Evolutionary conservation across 495 filamentous ascomycete genomes (phyloP), one percentile per base, ranked within the genome.

Genomic region (Haplographium delicatum): DNA sequence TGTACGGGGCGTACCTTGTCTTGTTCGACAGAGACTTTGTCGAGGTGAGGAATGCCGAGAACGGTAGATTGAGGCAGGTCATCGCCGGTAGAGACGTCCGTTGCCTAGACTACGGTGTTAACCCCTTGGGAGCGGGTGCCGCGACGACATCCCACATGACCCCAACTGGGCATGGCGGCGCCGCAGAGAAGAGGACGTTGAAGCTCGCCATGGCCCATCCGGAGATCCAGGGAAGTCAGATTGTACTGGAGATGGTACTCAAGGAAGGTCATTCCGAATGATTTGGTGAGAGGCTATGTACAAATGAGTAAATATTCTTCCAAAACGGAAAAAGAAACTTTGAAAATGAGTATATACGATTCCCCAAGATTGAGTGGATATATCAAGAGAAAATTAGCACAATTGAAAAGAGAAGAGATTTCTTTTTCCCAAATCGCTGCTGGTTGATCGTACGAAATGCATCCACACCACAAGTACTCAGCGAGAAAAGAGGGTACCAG

Each of bases 151-250:
- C 65, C 0, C 70, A 72, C 57, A 74, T 72, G 43, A 26, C 41
- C 6, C 25, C 45, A 3, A 24, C 26, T 16, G 47, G 47, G 1
- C 34, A 37, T 33, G 38, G 19, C 47, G 24, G 50, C 44, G 27
- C 31, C 49, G 44, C 59, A 51, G 39, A 58, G 49, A 37, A 62
- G 57, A 68, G 82, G 50, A 95, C 83, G 2, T 82, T 97, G 46
- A 98, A 98, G 76, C 79, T 98, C 33, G 86, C 85, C 54, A 91
- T 97, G 88, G 88, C 89, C 59, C 91, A 97, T 68, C 93, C 93
- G 1, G 86, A 94, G 66, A 71, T 84, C 50, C 74, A 87, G 40
- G 78, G 85, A 19, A 82, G 78, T 52, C 89, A 95, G 70, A 79
- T 98, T 54, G 83, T 97, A 46, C 67, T 97, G 54, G 94, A 97